Conservation (phyloP, 805 yeast species). For the Metschnikowia anglica region DNA sequence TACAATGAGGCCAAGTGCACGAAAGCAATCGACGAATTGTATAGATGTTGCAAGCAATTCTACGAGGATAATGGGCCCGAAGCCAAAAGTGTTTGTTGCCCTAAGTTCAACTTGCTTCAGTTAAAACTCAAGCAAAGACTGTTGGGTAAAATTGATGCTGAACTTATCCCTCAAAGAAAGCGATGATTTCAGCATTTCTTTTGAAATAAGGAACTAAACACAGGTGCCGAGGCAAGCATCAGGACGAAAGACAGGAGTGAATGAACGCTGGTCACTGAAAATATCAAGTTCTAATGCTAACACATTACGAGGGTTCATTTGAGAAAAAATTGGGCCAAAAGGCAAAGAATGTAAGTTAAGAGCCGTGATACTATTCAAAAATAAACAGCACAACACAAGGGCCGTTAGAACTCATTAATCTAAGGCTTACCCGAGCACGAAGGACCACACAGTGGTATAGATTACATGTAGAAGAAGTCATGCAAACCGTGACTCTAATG, state of each 20-base stretch:
- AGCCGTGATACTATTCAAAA: slow-evolving; percentile 61
- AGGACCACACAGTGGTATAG: slow-evolving; percentile 46
- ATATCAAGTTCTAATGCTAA: not conserved
- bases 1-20: slow-evolving; percentile 79
- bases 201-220: not conserved
- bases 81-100: slow-evolving; percentile 74
- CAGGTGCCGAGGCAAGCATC: too few species aligned
- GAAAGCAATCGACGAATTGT: slow-evolving; percentile 62
- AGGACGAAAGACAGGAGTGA: too few species aligned
- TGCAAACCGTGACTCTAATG: slow-evolving; percentile 71
- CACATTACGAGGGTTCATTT: not conserved
- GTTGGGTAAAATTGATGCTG: slow-evolving; percentile 58
- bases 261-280: too few species aligned
- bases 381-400: slow-evolving; percentile 54
- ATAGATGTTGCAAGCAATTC: slow-evolving; percentile 69
- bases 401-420: slow-evolving; percentile 59
- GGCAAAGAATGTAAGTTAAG: slow-evolving; percentile 54
- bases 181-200: slow-evolving; percentile 1
- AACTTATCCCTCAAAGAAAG: slow-evolving; percentile 29
- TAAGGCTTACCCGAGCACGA: slow-evolving; percentile 97
- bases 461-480: slow-evolving; percentile 48
- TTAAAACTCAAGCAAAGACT: slow-evolving; percentile 66
- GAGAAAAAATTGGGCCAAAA: not conserved
- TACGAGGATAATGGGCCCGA: slow-evolving; percentile 60
- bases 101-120: slow-evolving; percentile 60